Conservation (phyloP, 805 yeast species). For the Schwanniomyces occidentalis region DNA sequence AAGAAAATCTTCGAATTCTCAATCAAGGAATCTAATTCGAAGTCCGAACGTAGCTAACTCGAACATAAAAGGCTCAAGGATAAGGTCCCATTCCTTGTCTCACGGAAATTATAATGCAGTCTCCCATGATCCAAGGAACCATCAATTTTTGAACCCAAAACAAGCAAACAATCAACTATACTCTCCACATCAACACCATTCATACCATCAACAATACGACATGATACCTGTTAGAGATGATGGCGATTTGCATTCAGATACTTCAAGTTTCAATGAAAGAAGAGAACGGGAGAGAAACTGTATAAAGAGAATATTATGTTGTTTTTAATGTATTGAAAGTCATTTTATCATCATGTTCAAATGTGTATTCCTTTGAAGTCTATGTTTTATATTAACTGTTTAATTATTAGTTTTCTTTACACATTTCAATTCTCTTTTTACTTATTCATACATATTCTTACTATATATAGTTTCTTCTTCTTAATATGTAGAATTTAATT, state of each 20-base stretch:
- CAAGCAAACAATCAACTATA: conserved; percentile 10
- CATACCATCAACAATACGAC: conserved; percentile 23
- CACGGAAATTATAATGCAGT: conserved; percentile 20
- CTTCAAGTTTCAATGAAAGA: conserved; percentile 29
- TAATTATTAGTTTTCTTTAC: too few relatives aligned
- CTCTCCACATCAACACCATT: conserved; percentile 8
- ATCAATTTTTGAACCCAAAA: conserved; percentile 14
- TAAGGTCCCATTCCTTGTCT: conserved; percentile 15
- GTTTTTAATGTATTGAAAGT: too few relatives aligned
- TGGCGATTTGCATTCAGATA: conserved; percentile 39
- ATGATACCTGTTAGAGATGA: conserved; percentile 35
- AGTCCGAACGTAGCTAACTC: background rate
- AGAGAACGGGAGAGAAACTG: conserved; percentile 12
- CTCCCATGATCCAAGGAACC: conserved; percentile 18
- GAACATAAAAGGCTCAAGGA: conserved; percentile 9
- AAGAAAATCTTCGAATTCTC: conserved; percentile 9
- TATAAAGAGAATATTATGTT: conserved; percentile 6
- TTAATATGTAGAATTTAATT: too few relatives aligned
- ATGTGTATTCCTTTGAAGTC: too few relatives aligned
- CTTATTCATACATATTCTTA: too few relatives aligned
- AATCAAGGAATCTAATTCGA: conserved; percentile 7
- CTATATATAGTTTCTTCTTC: too few relatives aligned
- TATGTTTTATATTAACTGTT: too few relatives aligned
- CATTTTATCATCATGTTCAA: too few relatives aligned
- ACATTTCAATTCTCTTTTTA: too few relatives aligned